Evolutionary conservation across 2,329 filamentous ascomycete genomes (phyloP).

Genomic region (Aspergillus hortae): DNA sequence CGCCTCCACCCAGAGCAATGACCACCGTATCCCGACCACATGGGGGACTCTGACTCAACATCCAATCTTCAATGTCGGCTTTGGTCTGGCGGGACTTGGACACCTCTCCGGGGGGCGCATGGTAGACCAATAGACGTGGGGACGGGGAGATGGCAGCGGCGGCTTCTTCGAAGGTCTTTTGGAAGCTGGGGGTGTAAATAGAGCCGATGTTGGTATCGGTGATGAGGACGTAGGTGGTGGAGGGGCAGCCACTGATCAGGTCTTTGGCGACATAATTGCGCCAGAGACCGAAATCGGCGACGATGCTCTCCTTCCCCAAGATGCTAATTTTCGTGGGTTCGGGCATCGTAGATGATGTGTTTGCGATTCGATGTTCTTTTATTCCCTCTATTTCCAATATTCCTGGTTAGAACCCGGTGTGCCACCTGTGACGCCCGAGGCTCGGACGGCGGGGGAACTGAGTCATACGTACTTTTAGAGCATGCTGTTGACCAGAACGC

Average conservation of each 20-base stretch:
- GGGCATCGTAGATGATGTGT: constrained; percentile 22
- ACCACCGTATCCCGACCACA: constrained; percentile 94
- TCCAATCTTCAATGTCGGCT: constrained; percentile 95
- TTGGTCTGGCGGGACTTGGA: constrained; percentile 94
- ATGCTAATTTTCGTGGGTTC: constrained; percentile 68
- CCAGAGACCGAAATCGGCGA: constrained; percentile 91
- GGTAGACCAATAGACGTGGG: constrained; percentile 76
- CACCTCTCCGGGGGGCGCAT: constrained; percentile 84
- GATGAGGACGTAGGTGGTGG: constrained; percentile 92
- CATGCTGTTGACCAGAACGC: not conserved
- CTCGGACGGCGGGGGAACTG: not conserved
- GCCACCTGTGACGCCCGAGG: not conserved
- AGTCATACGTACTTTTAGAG: not conserved
- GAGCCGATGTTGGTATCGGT: constrained; percentile 89
- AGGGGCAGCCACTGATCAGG: constrained; percentile 70
- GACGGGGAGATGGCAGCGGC: constrained; percentile 44
- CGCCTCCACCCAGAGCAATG: constrained; percentile 89
- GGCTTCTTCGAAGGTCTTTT: constrained; percentile 58
- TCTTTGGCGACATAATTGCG: constrained; percentile 75
- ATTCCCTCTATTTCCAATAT: not conserved
- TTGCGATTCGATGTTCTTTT: not conserved
- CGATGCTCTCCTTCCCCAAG: constrained; percentile 82
- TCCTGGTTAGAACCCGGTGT: not conserved
- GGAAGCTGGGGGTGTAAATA: constrained; percentile 76
- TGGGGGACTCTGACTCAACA: constrained; percentile 73